Percentiles rank a stretch among this genome's conserved stretches.
phyloP scores from a whole-genome alignment of 2,329 filamentous ascomycete genomes.

The Botryotinia globosa region DNA sequence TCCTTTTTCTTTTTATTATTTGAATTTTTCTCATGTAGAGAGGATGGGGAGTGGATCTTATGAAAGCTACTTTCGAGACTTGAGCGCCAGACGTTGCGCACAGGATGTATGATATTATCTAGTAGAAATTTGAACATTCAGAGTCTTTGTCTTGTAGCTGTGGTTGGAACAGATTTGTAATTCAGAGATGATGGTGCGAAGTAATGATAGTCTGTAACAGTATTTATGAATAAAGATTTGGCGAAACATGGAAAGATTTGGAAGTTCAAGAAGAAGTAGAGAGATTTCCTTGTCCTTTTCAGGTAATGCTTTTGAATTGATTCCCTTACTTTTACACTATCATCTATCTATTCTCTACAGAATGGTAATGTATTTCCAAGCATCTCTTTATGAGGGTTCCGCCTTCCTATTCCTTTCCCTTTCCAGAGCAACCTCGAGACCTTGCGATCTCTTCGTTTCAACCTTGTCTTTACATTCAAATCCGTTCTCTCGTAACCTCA shows the following conservation, averaged over 20 bases:
- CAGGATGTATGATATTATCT: background rate
- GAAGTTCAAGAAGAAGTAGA: background rate
- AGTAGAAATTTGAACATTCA: background rate
- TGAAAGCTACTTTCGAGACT: background rate
- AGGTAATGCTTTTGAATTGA: background rate
- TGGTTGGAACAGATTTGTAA: background rate
- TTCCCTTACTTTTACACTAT: slow-evolving; percentile 16
- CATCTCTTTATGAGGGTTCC: slow-evolving; percentile 22
- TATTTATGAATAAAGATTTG: background rate
- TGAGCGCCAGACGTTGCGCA: background rate
- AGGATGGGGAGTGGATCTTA: background rate
- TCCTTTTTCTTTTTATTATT: background rate
- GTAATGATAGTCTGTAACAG: background rate
- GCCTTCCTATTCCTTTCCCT: slow-evolving; percentile 6
- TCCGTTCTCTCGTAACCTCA: slow-evolving; percentile 19
- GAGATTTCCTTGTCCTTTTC: background rate
- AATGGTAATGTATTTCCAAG: slow-evolving; percentile 27
- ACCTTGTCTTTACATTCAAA: slow-evolving; percentile 20
- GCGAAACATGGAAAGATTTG: background rate
- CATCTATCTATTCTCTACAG: slow-evolving; percentile 17
- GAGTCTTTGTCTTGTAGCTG: background rate
- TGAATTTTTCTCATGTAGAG: background rate
- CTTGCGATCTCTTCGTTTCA: slow-evolving; percentile 22
- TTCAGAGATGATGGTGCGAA: background rate
- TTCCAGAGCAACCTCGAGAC: slow-evolving; percentile 14